A percentile compares a stretch with the other conserved stretches of the same genome.
Conservation (phyloP, 805 yeast genomes). For the Saturnispora galanensis region DNA sequence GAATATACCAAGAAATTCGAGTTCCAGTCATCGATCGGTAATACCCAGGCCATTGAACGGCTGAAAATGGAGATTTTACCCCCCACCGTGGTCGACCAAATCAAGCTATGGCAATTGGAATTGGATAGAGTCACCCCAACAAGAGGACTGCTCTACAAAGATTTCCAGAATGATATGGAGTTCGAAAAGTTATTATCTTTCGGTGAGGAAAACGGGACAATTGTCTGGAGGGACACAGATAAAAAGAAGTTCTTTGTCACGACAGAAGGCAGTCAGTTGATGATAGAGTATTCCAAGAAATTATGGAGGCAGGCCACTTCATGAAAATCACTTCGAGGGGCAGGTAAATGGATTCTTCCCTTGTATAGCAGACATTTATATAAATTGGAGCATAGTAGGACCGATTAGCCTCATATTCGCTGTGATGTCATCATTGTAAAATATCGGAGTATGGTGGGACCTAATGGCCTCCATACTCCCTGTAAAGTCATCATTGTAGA, state of each 20-base stretch:
- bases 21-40: constrained; percentile 40
- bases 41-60: constrained; percentile 30
- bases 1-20: constrained; percentile 57
- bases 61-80: constrained; percentile 62
- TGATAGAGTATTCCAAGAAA: constrained; percentile 84
- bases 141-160: constrained; percentile 81
- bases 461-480: no score
- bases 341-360: no score
- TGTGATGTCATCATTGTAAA: no score
- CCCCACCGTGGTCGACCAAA: constrained; percentile 95
- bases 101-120: constrained; percentile 92
- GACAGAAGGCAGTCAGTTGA: constrained; percentile 75
- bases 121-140: constrained; percentile 82
- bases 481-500: no score
- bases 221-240: constrained; percentile 73
- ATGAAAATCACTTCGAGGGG: neutral
- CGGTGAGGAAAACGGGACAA: constrained; percentile 85
- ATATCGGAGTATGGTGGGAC: no score
- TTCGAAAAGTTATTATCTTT: constrained; percentile 62
- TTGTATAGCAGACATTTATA: no score
- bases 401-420: no score
- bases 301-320: constrained; percentile 25
- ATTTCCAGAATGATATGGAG: constrained; percentile 70
- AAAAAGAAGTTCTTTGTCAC: constrained; percentile 77
- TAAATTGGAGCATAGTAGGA: no score